Conservation (phyloP, 2,329 filamentous ascomycete species). For the Alternaria metachromatica region DNA sequence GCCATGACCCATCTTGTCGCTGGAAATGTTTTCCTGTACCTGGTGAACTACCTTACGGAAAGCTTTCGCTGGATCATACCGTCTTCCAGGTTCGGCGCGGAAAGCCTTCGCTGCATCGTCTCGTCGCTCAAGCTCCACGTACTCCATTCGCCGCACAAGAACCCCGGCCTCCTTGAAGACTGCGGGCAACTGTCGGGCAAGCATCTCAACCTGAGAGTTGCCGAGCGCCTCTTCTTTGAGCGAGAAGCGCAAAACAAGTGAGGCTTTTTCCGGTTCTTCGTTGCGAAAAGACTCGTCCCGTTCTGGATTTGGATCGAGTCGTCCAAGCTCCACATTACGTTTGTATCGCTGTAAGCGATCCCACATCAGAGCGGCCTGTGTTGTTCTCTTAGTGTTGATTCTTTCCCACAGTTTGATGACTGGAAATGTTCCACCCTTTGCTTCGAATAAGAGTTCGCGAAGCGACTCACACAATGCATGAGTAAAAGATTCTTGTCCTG, state of each 20-base stretch:
- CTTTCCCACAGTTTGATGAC: neutral
- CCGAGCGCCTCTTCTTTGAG: neutral
- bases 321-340: neutral
- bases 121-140: constrained; percentile 19
- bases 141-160: constrained; percentile 25
- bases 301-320: neutral
- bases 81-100: too few species aligned
- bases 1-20: neutral
- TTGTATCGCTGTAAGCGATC: neutral
- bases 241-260: constrained; percentile 9
- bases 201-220: constrained; percentile 18
- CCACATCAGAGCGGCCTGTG: neutral
- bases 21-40: neutral
- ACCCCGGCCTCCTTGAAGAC: constrained; percentile 15
- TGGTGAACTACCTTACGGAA: neutral
- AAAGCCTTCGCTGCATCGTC: too few species aligned
- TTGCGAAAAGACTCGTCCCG: neutral
- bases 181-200: constrained; percentile 11
- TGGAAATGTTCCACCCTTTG: neutral
- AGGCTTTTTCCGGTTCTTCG: neutral
- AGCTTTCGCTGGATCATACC: neutral
- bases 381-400: neutral
- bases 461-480: neutral
- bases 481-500: neutral
- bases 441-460: neutral